Evolutionary conservation across 75 land plant species (phyloP), one percentile per base, ranked within the genome.

Genomic region (Isoetes taiwanensis): DNA sequence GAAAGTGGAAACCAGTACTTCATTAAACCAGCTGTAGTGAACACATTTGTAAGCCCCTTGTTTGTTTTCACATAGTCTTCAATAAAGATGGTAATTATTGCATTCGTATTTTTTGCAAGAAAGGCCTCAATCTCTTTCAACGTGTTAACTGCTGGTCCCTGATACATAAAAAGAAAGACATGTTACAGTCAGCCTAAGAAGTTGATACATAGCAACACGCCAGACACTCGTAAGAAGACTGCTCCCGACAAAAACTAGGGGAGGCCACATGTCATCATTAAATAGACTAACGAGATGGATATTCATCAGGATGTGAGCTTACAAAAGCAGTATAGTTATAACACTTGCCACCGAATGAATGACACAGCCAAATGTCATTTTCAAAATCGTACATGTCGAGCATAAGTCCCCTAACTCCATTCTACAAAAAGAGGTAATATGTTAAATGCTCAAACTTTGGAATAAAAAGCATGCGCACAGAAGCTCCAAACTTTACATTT

Each of bases 1-100:
- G 88, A 70, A 37, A 83, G 72, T 0, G 88, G 93, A 31, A 80
- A 83, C 81, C 76, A 71, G 58, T 71, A 86, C 46, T 86, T 75
- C 9, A 25, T 75, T n/a, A 86, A 64, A 5, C 87, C 93, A 6
- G 87, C 71, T 10, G 46, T 64, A 33, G 73, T 63, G 56, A 86
- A 86, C 20, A 86, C 64, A 5, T 75, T 80, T 28, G 77, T 72
- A 10, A 86, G 55, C 23, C 84, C 93, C 26, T 70, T 42, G 1
- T 76, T 21, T 0, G 81, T 40, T 23, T 59, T 56, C 57, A 79
- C 85, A 62, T 86, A 86, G 43, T 86, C 93, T 52, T 86, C 93
- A 10, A 86, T 86, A 56, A 86, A 67, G 10, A 86, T 86, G 56
- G 88, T 86, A 23, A 86, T 57, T 32, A 86, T 71, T 55, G 80